Conservation (phyloP, 2,329 filamentous ascomycete genomes). For the Periglandula ipomoeae region DNA sequence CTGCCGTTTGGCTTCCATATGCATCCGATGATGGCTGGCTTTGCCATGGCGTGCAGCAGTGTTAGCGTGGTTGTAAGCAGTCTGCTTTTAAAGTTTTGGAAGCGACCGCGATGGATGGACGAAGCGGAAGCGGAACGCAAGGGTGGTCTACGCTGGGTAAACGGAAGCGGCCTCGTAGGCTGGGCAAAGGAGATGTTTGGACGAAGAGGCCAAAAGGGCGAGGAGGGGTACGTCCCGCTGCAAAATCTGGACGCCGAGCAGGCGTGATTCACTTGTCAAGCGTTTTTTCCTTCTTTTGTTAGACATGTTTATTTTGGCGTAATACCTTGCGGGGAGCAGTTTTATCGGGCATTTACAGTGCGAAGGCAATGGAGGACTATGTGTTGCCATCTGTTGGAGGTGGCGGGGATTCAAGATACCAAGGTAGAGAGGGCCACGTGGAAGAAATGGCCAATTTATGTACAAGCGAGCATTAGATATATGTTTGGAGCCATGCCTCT, state of each 20-base stretch:
- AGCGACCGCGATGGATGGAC: conserved; percentile 77
- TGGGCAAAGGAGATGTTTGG: conserved; percentile 32
- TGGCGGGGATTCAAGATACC: not conserved
- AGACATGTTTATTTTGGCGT: not conserved
- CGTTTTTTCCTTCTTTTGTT: not conserved
- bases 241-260: conserved; percentile 36
- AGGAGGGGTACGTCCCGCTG: conserved; percentile 52
- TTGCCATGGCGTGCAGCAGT: conserved; percentile 85
- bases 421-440: too few species aligned
- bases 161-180: conserved; percentile 32
- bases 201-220: conserved; percentile 30
- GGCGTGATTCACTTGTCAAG: not conserved
- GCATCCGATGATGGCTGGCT: conserved; percentile 89
- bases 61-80: conserved; percentile 84
- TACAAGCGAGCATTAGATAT: too few species aligned
- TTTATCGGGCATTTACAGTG: not conserved
- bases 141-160: conserved; percentile 33
- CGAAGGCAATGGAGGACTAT: not conserved
- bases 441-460: too few species aligned
- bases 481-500: too few species aligned
- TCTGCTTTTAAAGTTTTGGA: conserved; percentile 80
- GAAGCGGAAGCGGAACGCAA: conserved; percentile 54
- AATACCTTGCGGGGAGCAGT: too few species aligned
- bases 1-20: conserved; percentile 79
- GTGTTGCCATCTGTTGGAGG: not conserved